Percentiles rank a stretch among this genome's conserved stretches.
Evolutionary conservation across 2,329 filamentous ascomycete genomes (phyloP).

Genomic region (Pseudohalonectria lignicola): DNA sequence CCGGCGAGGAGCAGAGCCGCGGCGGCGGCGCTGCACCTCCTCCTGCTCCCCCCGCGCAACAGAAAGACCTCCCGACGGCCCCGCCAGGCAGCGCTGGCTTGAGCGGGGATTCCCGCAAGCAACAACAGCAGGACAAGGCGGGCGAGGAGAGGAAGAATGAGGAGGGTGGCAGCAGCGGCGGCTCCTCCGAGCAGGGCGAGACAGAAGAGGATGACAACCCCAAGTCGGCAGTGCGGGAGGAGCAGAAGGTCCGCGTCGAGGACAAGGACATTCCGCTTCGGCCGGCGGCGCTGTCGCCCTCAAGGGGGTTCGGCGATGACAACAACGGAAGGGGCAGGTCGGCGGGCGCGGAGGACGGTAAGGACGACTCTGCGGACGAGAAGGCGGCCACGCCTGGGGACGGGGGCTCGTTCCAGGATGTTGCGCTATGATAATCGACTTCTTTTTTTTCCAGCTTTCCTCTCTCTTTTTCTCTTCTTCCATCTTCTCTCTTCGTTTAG

Average conservation of each 20-base stretch:
- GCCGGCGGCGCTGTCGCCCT: slow-evolving; percentile 16
- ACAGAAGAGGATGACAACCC: slow-evolving; percentile 22
- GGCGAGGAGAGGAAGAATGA: slow-evolving; percentile 14
- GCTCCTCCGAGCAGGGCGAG: slow-evolving; percentile 8
- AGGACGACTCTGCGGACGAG: slow-evolving; percentile 20
- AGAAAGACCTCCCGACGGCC: slow-evolving; percentile 22
- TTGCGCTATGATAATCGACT: slow-evolving; percentile 34
- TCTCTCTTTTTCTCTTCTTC: background rate
- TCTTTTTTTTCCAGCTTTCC: background rate
- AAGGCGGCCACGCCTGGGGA: slow-evolving; percentile 38
- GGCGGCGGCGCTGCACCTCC: slow-evolving; percentile 6
- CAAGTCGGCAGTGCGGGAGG: slow-evolving; percentile 24
- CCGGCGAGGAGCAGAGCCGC: slow-evolving; percentile 1
- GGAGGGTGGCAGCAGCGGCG: slow-evolving; percentile 13
- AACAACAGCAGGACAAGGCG: slow-evolving; percentile 8
- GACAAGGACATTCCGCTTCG: slow-evolving; percentile 41
- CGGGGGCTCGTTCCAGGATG: slow-evolving; percentile 52
- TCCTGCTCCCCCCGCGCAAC: slow-evolving; percentile 10
- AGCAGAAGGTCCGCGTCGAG: slow-evolving; percentile 46
- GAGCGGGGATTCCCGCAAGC: slow-evolving; percentile 13
- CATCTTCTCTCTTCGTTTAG: slow-evolving; percentile 7
- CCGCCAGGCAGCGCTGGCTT: slow-evolving; percentile 7
- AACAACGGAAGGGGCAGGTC: slow-evolving; percentile 15
- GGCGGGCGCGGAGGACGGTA: slow-evolving; percentile 19
- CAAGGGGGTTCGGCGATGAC: slow-evolving; percentile 11